Conservation (phyloP, 306 rosid species). For the Prunus armeniaca region DNA sequence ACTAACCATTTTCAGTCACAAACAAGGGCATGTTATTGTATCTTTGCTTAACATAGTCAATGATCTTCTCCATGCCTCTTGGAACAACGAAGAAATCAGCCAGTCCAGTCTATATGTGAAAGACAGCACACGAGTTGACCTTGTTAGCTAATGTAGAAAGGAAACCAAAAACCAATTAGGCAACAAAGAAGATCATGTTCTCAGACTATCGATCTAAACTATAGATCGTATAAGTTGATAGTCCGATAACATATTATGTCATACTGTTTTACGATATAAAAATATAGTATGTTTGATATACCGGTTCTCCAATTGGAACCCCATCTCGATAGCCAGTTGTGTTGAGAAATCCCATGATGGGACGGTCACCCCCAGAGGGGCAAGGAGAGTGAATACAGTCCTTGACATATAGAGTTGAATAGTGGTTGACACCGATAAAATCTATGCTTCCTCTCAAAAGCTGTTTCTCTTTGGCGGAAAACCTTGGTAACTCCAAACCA, state of each 20-base stretch:
- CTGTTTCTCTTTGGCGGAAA: constrained; percentile 37
- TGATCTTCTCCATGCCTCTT: constrained; percentile 48
- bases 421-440: constrained; percentile 63
- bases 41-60: constrained; percentile 47
- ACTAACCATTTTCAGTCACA: constrained; percentile 71
- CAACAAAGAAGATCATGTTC: too few species aligned
- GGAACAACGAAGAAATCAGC: constrained; percentile 55
- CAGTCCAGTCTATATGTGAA: constrained; percentile 51
- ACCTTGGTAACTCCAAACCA: constrained; percentile 44
- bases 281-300: constrained; percentile 2
- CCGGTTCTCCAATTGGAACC: constrained; percentile 58
- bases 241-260: not conserved
- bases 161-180: too few species aligned
- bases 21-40: constrained; percentile 49
- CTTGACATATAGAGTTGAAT: constrained; percentile 45
- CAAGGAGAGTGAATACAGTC: constrained; percentile 50
- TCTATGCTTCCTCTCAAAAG: constrained; percentile 53
- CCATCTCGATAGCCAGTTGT: constrained; percentile 40
- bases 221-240: not conserved
- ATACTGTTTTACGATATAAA: not conserved
- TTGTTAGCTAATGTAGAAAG: too few species aligned
- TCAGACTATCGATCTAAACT: too few species aligned
- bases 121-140: not conserved
- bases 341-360: constrained; percentile 44
- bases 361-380: constrained; percentile 25